Evolutionary conservation across 2,329 filamentous ascomycete species (phyloP), one percentile per base, ranked within the genome.

Genomic region (Acephala macrosclerotiorum): DNA sequence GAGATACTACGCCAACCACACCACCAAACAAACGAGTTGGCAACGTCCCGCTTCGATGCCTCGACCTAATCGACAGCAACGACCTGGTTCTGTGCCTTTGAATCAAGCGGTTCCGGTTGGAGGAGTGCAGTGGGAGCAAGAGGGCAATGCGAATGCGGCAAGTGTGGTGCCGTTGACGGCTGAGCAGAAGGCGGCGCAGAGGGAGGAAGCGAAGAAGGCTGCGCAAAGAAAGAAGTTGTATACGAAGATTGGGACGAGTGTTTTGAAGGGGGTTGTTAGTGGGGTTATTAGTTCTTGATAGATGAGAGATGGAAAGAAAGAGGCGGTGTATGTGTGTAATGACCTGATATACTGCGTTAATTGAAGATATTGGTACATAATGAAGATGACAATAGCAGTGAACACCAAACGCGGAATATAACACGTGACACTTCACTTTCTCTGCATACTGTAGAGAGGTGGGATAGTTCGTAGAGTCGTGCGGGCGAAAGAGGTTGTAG

Each of bases 21-120:
- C 49, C 3, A 53, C 25, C 25, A 53, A 53, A 33, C 49, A 53
- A 16, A 53, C 49, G 2, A 53, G 49, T 53, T 53, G 49, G 49
- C 3, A 3, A 29, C 22, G 49, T 18, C 49, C 49, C 29, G 49
- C 49, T 53, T 33, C 49, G 3, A 16, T 53, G 26, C 49, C 49
- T 25, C 11, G 45, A 49, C 45, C 22, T 29, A 3, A 25, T 33
- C 5, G 49, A 16, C 49, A 53, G 25, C 7, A 16, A 18, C 26
- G 49, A 33, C 49, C 26, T 26, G 49, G 49, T 16, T 29, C 25
- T 26, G 25, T 33, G 25, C 49, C 22, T 3, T 49, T 49, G 45
- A 49, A 20, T 11, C 45, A 49, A 25, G n/a, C n/a, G n/a, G 45
- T 9, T 33, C 12, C 38, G 12, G 18, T n/a, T 14, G 38, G 49